Conservation (phyloP, 768 basidiomycete genomes). For the Fomitopsis serialis region DNA sequence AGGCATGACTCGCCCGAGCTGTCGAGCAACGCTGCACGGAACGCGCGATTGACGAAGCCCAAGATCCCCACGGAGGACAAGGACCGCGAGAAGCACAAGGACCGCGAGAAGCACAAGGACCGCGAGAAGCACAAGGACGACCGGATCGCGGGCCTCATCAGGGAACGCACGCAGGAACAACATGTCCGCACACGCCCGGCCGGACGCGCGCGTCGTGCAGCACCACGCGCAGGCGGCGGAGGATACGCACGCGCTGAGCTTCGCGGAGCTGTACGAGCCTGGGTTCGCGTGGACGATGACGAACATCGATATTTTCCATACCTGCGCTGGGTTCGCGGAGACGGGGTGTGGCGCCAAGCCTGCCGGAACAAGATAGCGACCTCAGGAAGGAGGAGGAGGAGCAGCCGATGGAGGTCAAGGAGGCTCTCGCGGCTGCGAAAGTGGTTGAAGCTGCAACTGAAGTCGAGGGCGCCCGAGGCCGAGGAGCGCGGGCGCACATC, state of each 20-base stretch:
- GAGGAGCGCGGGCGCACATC: constrained; percentile 1
- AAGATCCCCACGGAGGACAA: too few relatives aligned
- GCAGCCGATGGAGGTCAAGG: constrained; percentile 1
- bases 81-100: too few relatives aligned
- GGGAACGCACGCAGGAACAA: too few relatives aligned
- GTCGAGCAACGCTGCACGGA: background rate
- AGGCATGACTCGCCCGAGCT: background rate
- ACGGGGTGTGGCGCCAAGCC: constrained; percentile 6
- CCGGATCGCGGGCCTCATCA: background rate
- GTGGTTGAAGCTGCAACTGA: background rate
- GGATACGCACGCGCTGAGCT: constrained; percentile 12
- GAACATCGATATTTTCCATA: constrained; percentile 7
- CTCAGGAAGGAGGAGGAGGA: constrained; percentile 2
- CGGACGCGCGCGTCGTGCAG: too few relatives aligned
- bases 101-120: background rate
- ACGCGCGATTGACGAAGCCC: background rate
- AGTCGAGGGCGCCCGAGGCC: background rate
- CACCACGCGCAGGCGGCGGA: too few relatives aligned
- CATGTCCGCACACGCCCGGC: too few relatives aligned
- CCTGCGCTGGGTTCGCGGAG: constrained; percentile 8
- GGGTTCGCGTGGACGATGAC: constrained; percentile 14
- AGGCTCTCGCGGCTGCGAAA: background rate
- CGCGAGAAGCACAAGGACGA: background rate
- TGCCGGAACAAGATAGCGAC: too few relatives aligned
- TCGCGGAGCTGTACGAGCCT: constrained; percentile 18